These are phyloP conservation scores for Verbena officinalis DNA, from an alignment of 257 asterid species.

Conservation along the genomic window DNA sequence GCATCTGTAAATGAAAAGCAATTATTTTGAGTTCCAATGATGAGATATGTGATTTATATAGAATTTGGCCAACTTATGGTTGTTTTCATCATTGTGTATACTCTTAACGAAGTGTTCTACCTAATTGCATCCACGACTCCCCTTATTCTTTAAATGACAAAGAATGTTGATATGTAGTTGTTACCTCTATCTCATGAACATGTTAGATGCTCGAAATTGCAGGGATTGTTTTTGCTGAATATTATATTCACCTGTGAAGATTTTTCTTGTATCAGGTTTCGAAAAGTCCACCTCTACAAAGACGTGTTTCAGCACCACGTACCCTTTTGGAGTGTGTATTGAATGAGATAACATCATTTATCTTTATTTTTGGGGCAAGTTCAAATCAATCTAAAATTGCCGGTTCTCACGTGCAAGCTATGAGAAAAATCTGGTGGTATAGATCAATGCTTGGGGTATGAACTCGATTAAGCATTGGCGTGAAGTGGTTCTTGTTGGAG, in stretches of 20 bases:
- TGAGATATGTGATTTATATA: conserved; percentile 11
- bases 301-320: conserved; percentile 22
- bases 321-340: conserved; percentile 15
- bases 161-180: conserved; percentile 1
- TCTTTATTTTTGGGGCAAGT: conserved; percentile 16
- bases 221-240: conserved; percentile 14
- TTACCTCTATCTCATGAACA: conserved; percentile 13
- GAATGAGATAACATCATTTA: conserved; percentile 8
- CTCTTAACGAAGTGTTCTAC: background rate
- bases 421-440: conserved; percentile 11
- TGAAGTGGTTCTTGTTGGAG: conserved; percentile 38
- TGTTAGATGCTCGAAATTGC: conserved; percentile 21
- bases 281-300: conserved; percentile 13
- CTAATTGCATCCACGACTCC: background rate
- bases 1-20: conserved; percentile 4
- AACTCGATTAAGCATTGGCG: conserved; percentile 30
- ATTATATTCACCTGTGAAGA: conserved; percentile 11
- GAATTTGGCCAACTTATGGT: background rate
- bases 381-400: conserved; percentile 12
- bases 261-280: conserved; percentile 38
- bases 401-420: conserved; percentile 1
- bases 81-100: no score
- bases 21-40: conserved; percentile 11
- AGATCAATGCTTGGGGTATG: conserved; percentile 23
- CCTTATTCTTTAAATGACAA: conserved; percentile 7